These are phyloP conservation scores for Cystobasidium pallidum DNA, from an alignment of 1,284 basidiomycete genomes.

Conservation along the genomic window DNA sequence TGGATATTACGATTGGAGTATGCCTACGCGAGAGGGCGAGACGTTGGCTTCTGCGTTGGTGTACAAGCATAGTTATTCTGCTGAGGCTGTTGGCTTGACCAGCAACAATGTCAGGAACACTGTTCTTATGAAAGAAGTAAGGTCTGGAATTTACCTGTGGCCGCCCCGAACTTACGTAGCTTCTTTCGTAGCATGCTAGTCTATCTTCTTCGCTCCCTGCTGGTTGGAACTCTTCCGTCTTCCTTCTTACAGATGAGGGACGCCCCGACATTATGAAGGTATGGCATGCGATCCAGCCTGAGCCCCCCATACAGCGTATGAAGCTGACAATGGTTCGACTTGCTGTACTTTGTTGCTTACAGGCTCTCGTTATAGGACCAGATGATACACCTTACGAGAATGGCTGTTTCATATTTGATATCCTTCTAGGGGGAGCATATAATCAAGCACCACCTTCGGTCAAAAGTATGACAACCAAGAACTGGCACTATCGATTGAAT, in stretches of 20 bases:
- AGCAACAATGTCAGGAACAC: conserved; percentile 80
- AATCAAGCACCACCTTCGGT: conserved; percentile 78
- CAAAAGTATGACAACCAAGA: conserved; percentile 89
- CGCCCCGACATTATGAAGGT: conserved; percentile 84
- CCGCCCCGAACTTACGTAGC: not conserved
- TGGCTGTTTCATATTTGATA: conserved; percentile 70
- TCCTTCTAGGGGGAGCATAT: conserved; percentile 80
- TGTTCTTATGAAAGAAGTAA: conserved; percentile 87
- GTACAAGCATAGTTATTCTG: conserved; percentile 79
- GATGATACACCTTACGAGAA: conserved; percentile 82
- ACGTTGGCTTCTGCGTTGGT: conserved; percentile 50
- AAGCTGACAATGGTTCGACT: too few relatives aligned
- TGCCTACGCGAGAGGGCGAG: not conserved
- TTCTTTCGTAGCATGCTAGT: conserved; percentile 70
- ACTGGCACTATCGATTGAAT: conserved; percentile 84
- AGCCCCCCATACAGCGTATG: not conserved
- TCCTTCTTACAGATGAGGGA: conserved; percentile 79
- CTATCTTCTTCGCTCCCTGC: conserved; percentile 85
- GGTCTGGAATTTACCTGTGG: not conserved
- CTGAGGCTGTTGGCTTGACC: conserved; percentile 75
- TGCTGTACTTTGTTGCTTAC: not conserved
- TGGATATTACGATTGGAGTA: conserved; percentile 24
- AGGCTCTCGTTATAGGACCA: conserved; percentile 58
- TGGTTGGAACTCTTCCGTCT: conserved; percentile 86
- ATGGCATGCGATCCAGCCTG: not conserved